Base-by-base conservation (phyloP, 345 rosid genomes). In the Acer campestre region DNA sequence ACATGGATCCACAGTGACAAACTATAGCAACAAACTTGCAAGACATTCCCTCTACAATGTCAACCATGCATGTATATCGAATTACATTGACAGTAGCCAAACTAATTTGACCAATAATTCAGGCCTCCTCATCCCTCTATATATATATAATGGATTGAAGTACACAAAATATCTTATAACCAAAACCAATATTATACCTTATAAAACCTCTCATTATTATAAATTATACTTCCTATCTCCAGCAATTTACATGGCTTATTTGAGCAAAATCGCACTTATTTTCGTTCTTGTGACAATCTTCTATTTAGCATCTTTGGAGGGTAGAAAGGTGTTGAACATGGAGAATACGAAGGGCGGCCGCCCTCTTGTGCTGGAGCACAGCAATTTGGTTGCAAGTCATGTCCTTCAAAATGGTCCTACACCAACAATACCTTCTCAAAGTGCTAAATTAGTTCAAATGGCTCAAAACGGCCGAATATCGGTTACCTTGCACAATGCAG, bases 201-300 rank as follows among this genome's bases (percentile, higher is more conserved):
- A 25, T 10, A 38, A 14, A 17, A 65, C 22, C 8, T 31, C 31
- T 27, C 8, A 35, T 35, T 4, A 35, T 35, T 35, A 35, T 35
- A 35, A 35, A 18, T 4, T 67, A 67, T 17, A 29, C 23, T 9
- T 9, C 10, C 6, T 20, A 42, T 42, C 46, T 42, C 35, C 72
- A 46, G 17, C 58, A 68, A 7, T 48, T 46, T 23, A 42, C n/a
- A 71, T 71, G 75, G 75, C 48, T n/a, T 35, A 25, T 71, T 3
- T 55, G 10, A n/a, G 18, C 64, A 71, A 71, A 71, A 56, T 7
- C 6, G 49, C 75, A 18, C 29, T n/a, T 7, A 20, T 71, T 42
- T n/a, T 55, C n/a, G 27, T 71, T 56, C 75, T 56, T 71, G 25
- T 71, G 48, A 58, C 27, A n/a, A 5, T 71, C n/a, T 73, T 56